Evolutionary conservation across 2,329 filamentous ascomycete species (phyloP).

Genomic region (Clonostachys rosea): DNA sequence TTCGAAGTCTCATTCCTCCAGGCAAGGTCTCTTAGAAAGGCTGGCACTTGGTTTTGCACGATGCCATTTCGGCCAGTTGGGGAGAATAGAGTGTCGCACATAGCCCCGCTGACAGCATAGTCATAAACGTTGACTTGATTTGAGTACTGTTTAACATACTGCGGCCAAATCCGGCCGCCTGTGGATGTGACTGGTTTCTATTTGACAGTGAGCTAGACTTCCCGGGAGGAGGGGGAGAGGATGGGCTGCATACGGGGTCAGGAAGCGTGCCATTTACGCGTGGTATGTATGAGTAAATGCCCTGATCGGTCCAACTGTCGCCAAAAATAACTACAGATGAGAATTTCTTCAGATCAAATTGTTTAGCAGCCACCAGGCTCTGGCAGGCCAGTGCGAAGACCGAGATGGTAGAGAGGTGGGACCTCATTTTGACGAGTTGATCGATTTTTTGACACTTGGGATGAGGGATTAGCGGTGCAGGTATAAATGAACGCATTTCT

Average conservation of each 20-base stretch:
- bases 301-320: conserved; percentile 74
- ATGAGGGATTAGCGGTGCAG: too few species aligned
- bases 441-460: too few species aligned
- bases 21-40: conserved; percentile 57
- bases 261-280: neutral
- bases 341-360: neutral
- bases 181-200: conserved; percentile 57
- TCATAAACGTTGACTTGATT: conserved; percentile 50
- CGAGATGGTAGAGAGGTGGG: too few species aligned
- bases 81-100: conserved; percentile 66
- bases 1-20: conserved; percentile 49
- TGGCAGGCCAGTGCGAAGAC: too few species aligned
- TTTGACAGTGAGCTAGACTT: conserved; percentile 28
- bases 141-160: conserved; percentile 58
- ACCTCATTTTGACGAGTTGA: too few species aligned
- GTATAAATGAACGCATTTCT: too few species aligned
- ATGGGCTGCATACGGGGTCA: neutral
- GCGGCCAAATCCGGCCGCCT: conserved; percentile 66
- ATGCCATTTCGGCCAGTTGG: conserved; percentile 46
- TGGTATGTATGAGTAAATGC: conserved; percentile 10
- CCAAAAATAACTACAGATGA: conserved; percentile 60
- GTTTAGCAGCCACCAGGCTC: neutral
- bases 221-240: neutral
- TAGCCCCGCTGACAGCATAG: conserved; percentile 70
- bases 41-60: conserved; percentile 47